These are phyloP conservation scores for Colletotrichum trifolii DNA, from an alignment of 2,329 filamentous ascomycete genomes.

Conservation along the genomic window DNA sequence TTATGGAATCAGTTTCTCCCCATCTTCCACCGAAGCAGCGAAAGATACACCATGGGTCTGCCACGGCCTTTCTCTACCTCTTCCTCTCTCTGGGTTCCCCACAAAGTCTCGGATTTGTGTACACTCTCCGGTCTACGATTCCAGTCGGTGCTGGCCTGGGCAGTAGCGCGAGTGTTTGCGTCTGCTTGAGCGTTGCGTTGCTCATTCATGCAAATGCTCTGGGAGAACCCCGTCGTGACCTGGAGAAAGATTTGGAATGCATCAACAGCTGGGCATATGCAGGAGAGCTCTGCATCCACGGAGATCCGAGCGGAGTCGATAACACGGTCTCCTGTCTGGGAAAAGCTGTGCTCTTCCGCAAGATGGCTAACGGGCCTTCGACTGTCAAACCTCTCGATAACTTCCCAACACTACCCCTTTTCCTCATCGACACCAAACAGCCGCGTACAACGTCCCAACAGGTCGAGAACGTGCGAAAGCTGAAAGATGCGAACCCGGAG, in stretches of 20 bases:
- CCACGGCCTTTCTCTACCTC: constrained; percentile 3
- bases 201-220: constrained; percentile 32
- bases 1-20: neutral
- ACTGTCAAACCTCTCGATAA: neutral
- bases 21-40: neutral
- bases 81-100: constrained; percentile 2
- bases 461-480: neutral
- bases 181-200: constrained; percentile 36
- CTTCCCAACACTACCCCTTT: neutral
- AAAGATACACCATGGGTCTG: neutral
- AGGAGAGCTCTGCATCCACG: constrained; percentile 1
- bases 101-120: neutral
- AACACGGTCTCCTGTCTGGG: neutral
- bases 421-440: neutral
- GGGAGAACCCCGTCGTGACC: neutral
- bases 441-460: neutral
- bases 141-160: constrained; percentile 37
- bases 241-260: neutral
- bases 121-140: constrained; percentile 29
- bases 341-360: neutral
- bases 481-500: neutral
- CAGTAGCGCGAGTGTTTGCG: constrained; percentile 36
- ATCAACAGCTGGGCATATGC: constrained; percentile 1
- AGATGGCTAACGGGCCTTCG: neutral
- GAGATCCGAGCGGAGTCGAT: constrained; percentile 1